Base-by-base conservation (phyloP, 441 rosid genomes). In the Pelargonium citronellum region DNA sequence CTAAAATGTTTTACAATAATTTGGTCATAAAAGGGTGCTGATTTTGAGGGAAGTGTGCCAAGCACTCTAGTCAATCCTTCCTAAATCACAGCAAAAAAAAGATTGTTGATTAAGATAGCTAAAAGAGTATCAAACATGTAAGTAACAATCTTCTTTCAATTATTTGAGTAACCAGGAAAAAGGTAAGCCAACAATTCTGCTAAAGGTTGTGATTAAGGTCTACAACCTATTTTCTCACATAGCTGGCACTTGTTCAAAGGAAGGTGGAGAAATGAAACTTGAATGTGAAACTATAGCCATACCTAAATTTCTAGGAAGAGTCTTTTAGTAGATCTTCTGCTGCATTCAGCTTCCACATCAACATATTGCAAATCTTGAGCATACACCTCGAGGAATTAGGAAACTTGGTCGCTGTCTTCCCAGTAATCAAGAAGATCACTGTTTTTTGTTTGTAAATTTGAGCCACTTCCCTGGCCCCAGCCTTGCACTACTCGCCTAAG, bases 401-500 rank as follows among this genome's bases (percentile, higher is more conserved):
- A 63, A 55, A 55, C 60, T 83, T 71, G 80, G 60, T 41, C 74
- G 77, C 78, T 77, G 24, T 76, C 81, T 64, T 86, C 87, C 85
- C 89, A 87, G 75, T 77, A 81, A 69, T 85, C 90, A 70, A 79
- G 77, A 67, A 79, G 70, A 70, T 85, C 88, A 53, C 77, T 77
- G 73, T 86, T 83, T 74, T 77, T 81, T 61, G 84, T 83, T 79
- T 74, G 87, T 74, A 84, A 81, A 83, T 76, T 79, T 74, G 87
- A 73, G 70, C 84, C 67, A 75, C 80, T 83, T 71, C 90, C 87
- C 70, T 87, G 95, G 69, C 95, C 96, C 94, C 93, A 87, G 66
- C 99, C 99, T 76, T 82, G 87, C 81, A 85, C 88, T 58, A 95
- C 87, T 67, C 83, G 83, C 72, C 78, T 85, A 58, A 95, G 89